Base-by-base conservation (phyloP, 176 grass and related monocot genomes). In the Hsuehochloa calcarea region DNA sequence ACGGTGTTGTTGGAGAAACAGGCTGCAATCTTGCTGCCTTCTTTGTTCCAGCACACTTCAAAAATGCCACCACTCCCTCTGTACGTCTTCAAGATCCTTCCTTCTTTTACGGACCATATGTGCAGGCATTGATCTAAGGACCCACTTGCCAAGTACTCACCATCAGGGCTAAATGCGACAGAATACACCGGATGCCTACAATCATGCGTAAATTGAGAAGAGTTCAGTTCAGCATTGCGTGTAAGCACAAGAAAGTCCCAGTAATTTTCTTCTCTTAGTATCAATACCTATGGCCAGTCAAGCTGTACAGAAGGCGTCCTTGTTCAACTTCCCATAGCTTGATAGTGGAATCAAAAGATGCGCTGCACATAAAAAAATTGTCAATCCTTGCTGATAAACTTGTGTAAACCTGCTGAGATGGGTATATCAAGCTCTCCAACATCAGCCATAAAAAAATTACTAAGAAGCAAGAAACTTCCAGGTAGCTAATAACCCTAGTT, bases 31-130 rank as follows among this genome's bases (percentile, higher is more conserved):
- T 98, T 98, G 84, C 88, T 94, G 44, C 93, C 93, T 89, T 98
- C 96, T 88, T 95, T 98, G 80, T 94, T 98, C 96, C 96, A 98
- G 61, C 96, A 98, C 12, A 98, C 96, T 89, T 98, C 96, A 2
- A 98, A 98, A 77, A 98, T 98, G 84, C 96, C 96, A 35, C 93
- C 96, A 47, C 77, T 90, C 49, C 96, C 96, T 86, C 84, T 93
- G 58, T 94, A 98, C 3, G 93, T 98, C 83, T 93, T 95, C 88
- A 98, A 27, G 60, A 98, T 83, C 69, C 76, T 92, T 41, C 93
- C 96, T 58, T 98, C 93, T 94, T 92, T 98, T 52, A 98, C 96
- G 3, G 96, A 98, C 96, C 96, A 98, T 72, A 98, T 95, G 68
- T 95, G 93, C 20, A 98, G 81, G 65, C 91, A 95, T 67, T 98